A percentile compares a stretch with the other conserved stretches of the same genome.
These are phyloP conservation scores for Daphne laureola DNA, from an alignment of 441 rosid species.

Conservation along the genomic window DNA sequence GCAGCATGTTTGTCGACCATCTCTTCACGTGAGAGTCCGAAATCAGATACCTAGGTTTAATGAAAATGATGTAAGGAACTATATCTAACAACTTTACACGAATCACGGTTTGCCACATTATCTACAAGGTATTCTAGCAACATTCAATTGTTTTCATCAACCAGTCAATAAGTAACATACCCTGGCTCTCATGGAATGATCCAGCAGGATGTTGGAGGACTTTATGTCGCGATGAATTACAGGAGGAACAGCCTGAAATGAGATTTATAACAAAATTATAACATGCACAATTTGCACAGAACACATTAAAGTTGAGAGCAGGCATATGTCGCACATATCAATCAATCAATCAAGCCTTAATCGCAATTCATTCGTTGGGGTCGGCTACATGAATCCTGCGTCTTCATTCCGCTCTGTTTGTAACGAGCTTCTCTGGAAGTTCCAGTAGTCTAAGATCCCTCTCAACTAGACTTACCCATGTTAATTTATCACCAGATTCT, in stretches of 20 bases:
- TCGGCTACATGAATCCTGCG: too few relatives aligned
- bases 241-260: slow-evolving; percentile 90
- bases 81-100: too few relatives aligned
- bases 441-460: too few relatives aligned
- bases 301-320: not conserved
- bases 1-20: slow-evolving; percentile 75
- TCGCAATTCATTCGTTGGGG: too few relatives aligned
- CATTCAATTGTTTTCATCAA: not conserved
- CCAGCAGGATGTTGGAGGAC: slow-evolving; percentile 90
- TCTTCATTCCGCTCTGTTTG: too few relatives aligned
- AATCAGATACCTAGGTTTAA: slow-evolving; percentile 77
- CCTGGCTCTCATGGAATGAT: slow-evolving; percentile 93
- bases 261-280: not conserved
- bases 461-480: too few relatives aligned
- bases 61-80: not conserved
- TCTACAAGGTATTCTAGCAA: not conserved
- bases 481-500: not conserved
- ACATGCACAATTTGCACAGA: slow-evolving; percentile 2
- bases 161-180: slow-evolving; percentile 24
- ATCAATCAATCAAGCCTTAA: too few relatives aligned
- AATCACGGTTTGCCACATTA: not conserved
- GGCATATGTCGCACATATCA: not conserved
- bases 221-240: slow-evolving; percentile 93
- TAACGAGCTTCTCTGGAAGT: too few relatives aligned
- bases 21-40: slow-evolving; percentile 98